A percentile compares a stretch with the other conserved stretches of the same genome.
Evolutionary conservation across 2,329 filamentous ascomycete species (phyloP).

Genomic region (Ceratocystis cacaofunesta): DNA sequence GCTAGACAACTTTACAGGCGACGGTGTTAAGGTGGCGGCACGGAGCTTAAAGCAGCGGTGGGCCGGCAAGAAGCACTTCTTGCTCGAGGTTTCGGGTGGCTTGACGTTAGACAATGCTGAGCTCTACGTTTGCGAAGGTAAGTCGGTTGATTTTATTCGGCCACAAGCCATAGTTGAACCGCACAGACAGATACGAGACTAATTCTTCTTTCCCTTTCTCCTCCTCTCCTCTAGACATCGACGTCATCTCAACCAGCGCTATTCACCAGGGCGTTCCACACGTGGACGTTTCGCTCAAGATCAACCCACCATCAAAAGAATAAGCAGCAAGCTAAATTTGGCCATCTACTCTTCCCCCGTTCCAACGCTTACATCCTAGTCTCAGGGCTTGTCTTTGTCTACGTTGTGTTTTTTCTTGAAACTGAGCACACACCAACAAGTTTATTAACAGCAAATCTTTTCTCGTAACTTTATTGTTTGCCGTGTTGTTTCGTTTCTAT

Average conservation of each 20-base stretch:
- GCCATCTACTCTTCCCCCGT: too few species aligned
- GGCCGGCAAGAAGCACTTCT: slow-evolving; percentile 55
- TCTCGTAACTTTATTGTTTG: neutral
- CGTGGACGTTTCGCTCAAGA: slow-evolving; percentile 93
- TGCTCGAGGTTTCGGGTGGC: slow-evolving; percentile 88
- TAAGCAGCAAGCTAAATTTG: neutral
- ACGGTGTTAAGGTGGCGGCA: slow-evolving; percentile 62
- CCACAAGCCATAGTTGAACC: neutral
- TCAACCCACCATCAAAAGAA: slow-evolving; percentile 27
- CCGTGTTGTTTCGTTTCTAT: neutral
- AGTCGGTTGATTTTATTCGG: slow-evolving; percentile 23
- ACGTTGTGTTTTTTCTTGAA: neutral
- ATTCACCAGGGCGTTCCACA: slow-evolving; percentile 93
- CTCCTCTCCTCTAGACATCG: slow-evolving; percentile 48
- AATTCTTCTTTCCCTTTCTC: slow-evolving; percentile 13
- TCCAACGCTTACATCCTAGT: neutral
- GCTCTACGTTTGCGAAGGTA: slow-evolving; percentile 61
- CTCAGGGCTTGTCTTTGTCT: neutral
- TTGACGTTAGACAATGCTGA: slow-evolving; percentile 73
- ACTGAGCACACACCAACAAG: neutral
- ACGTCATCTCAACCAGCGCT: slow-evolving; percentile 89
- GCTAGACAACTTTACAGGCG: slow-evolving; percentile 85
- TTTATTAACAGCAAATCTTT: neutral
- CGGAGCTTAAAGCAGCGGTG: slow-evolving; percentile 64
- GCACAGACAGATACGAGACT: too few species aligned